phyloP scores from a whole-genome alignment of 306 rosid genomes.

The Alnus rubra region DNA sequence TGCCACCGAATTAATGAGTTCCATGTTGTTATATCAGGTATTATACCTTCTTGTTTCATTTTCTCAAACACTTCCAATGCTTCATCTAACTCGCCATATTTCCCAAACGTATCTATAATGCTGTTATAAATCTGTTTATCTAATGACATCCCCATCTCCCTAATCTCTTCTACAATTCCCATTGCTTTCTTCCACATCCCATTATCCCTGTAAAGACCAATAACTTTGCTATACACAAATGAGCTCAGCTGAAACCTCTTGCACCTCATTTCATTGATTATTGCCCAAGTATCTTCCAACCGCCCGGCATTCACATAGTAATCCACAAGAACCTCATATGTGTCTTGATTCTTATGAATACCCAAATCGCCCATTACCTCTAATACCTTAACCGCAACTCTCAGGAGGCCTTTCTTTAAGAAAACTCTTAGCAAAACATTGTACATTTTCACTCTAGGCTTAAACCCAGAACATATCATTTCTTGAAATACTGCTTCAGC shows the following conservation, averaged over 20 bases:
- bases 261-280: conserved; percentile 60
- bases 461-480: conserved; percentile 49
- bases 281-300: conserved; percentile 74
- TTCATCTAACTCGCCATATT: conserved; percentile 62
- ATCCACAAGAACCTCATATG: conserved; percentile 61
- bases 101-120: conserved; percentile 70
- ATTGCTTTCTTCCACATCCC: conserved; percentile 93
- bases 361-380: conserved; percentile 46
- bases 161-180: conserved; percentile 59
- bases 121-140: conserved; percentile 65
- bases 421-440: conserved; percentile 65
- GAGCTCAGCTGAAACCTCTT: conserved; percentile 54
- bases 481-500: conserved; percentile 72
- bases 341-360: conserved; percentile 42
- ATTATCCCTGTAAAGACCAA: conserved; percentile 68
- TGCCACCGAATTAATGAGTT: conserved; percentile 73
- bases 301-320: conserved; percentile 71
- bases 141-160: conserved; percentile 50
- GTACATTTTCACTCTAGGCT: conserved; percentile 49
- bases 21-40: conserved; percentile 67
- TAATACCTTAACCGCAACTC: conserved; percentile 45
- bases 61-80: conserved; percentile 61
- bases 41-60: conserved; percentile 60
- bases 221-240: conserved; percentile 59
- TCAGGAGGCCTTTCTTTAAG: conserved; percentile 71